Base-by-base conservation (phyloP, 345 rosid genomes). In the Schrenkiella parvula region DNA sequence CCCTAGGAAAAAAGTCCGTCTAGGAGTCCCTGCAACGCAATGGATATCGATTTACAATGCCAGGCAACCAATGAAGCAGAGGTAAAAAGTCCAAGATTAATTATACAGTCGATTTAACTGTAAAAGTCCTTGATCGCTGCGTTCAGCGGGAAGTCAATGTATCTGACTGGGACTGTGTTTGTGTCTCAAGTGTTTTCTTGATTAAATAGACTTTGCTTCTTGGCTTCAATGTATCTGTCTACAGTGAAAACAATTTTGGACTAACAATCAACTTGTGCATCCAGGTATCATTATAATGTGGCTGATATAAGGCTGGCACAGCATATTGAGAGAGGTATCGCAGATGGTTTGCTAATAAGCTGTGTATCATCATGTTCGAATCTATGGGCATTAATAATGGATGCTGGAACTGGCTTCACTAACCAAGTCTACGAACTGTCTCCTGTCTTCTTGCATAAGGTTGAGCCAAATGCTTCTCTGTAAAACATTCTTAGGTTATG, bases 331-430 rank as follows among this genome's bases (percentile, higher is more conserved):
- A 92, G 91, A 81, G 99, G 99, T 78, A 82, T 80, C 29, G 88
- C 89, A n/a, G 99, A 92, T 85, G 99, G 97, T 61, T 84, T 95
- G 76, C 81, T 80, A 34, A 92, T 95, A 77, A 95, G 98, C 81
- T 83, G 98, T 70, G 91, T 95, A 70, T 82, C 99, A 29, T 92
- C 98, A 18, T 92, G 88, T 73, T 85, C 90, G 54, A 92, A 86
- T 84, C 89, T 92, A 25, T 95, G 99, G 99, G 99, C 99, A 17
- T 77, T 95, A 41, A 87, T 92, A 60, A 95, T 95, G 99, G 98
- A 93, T 82, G 98, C 97, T 35, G 96, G 97, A 56, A 89, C 98
- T 51, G 90, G 90, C 74, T 95, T 82, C 76, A 69, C 88, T n/a
- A 74, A 73, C 77, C 99, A 95, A 86, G 96, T 95, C 64, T 90